Base-by-base conservation (phyloP, 805 yeast genomes). In the Sugiyamaella lignohabitans region DNA sequence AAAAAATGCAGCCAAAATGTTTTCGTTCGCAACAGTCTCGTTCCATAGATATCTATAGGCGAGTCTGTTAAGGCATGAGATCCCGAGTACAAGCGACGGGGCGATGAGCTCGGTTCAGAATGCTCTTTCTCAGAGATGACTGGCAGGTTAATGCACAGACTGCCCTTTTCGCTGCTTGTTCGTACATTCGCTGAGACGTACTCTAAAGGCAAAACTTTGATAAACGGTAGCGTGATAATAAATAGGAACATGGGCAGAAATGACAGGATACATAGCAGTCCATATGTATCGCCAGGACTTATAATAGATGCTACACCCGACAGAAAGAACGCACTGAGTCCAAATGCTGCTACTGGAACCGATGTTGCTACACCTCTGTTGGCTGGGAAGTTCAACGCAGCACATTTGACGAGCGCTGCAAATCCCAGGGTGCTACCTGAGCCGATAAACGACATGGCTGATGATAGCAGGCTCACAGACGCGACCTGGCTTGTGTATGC, bases 321-420 rank as follows among this genome's bases (percentile, higher is more conserved):
- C 60, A 76, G 82, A 42, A 81, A 70, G 54, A 82, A 72, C 1
- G 91, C 93, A 60, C 84, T 78, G 10, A 82, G 70, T 0, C 94
- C 94, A 60, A 81, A 82, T 39, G 84, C 74, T 1, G 89, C 81
- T 60, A 84, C 71, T 2, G 93, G 89, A 38, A 84, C 68, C 0
- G 87, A 77, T 0, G 93, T 81, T 2, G 93, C 89, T 5, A 82
- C 69, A 1, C 93, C 94, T 46, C 86, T 64, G 32, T 74, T 67
- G 40, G 74, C 69, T 0, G 93, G 91, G 60, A 80, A 82, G 40
- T 75, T 71, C 36, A 82, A 66, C 34, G 88, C 86, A 50, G 87
- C 78, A 57, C 87, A 80, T 59, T 85, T 85, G 59, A 85, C 73
- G 50, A 81, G 69, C 6, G 84, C 78, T 20, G 78, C 70, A 58